Percentiles rank a stretch among this genome's conserved stretches.
phyloP scores from a whole-genome alignment of 2,329 filamentous ascomycete species.

The Botryotinia narcissicola region DNA sequence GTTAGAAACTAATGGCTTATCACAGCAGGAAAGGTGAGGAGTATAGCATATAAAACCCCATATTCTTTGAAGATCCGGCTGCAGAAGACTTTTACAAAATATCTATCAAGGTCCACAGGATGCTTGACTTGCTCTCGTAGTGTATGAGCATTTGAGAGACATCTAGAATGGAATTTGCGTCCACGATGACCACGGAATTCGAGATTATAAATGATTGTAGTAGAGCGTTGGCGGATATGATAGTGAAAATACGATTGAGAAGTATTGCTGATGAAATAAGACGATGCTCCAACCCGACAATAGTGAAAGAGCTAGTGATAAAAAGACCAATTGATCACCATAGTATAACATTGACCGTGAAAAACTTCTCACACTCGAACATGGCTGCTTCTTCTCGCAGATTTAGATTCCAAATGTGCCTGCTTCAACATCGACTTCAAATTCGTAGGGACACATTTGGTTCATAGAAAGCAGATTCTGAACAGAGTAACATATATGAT shows the following conservation, averaged over 20 bases:
- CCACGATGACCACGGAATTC: not conserved
- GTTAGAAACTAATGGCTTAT: too few relatives aligned
- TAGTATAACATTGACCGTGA: not conserved
- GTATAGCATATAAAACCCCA: not conserved
- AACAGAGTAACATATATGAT: too few relatives aligned
- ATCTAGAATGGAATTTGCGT: not conserved
- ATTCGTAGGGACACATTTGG: accelerated
- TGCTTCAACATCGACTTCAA: not conserved
- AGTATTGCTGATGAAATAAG: not conserved
- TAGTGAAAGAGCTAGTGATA: not conserved
- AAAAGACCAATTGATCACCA: accelerated
- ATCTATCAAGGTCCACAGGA: too few relatives aligned
- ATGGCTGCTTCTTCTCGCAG: not conserved
- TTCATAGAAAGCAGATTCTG: not conserved
- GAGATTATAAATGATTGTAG: not conserved
- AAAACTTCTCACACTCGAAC: not conserved
- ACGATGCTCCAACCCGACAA: not conserved
- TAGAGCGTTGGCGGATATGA: not conserved
- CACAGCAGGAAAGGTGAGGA: not conserved
- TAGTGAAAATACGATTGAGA: not conserved
- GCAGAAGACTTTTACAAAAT: not conserved
- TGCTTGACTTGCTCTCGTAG: not conserved
- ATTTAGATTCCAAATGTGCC: not conserved
- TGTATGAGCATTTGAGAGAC: accelerated
- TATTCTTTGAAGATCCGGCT: not conserved